Base-by-base conservation (phyloP, 2,329 filamentous ascomycete species). In the Alternaria metachromatica region DNA sequence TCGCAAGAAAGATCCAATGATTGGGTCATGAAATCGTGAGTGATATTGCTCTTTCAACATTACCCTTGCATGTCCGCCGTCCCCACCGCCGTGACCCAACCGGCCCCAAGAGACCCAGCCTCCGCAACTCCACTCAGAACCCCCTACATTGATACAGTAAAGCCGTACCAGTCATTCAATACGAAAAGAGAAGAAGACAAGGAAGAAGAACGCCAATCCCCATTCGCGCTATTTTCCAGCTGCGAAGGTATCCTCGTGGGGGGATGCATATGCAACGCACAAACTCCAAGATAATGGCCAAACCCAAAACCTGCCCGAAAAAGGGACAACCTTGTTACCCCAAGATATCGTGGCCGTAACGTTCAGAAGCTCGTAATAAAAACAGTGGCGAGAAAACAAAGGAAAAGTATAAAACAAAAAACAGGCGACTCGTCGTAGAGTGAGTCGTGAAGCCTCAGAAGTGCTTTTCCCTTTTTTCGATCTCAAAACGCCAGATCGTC, bases 211-310 rank as follows among this genome's bases (percentile, higher is more conserved):
- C 72, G 69, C 72, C 72, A 66, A 63, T 72, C 70, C 72, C 72
- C 72, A 67, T 73, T 74, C 72, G 72, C 72, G 72, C 70, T 66
- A 53, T 65, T 57, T 68, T 66, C 61, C 67, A 68, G 72, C 72
- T 63, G 69, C 72, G 72, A 74, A 72, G 72, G 72, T 74, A 74
- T 74, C 70, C 70, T 68, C 64, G 54, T 54, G 55, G 67, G 70
- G 71, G 62, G 63, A 72, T 73, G 72, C 70, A 67, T 68, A 72
- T 72, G 70, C 70, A 73, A 73, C 66, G 69, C 68, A 50, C 65
- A 46, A 72, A 71, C 65, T 69, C 65, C 67, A 58, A 48, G 66
- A 60, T 44, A 30, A 41, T 60, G 26, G 48, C 45, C 23, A 58
- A 62, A 53, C 26, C 56, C 45, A 51, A 55, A 37, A 23, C 56